These are phyloP conservation scores for Fusarium nelsonii DNA, from an alignment of 2,329 filamentous ascomycete genomes.

Conservation along the genomic window DNA sequence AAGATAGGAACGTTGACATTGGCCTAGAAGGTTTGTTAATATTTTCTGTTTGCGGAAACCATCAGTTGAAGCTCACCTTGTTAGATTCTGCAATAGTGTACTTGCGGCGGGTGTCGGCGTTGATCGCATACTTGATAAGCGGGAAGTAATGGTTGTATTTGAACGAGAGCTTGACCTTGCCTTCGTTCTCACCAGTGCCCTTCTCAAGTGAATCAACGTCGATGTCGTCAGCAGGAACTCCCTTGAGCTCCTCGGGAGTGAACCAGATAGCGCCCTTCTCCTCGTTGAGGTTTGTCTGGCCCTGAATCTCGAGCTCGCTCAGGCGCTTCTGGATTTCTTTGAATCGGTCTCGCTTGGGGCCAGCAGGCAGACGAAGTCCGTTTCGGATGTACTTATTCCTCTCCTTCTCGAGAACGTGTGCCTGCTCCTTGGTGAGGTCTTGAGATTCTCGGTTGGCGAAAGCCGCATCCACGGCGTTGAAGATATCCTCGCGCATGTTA, in stretches of 20 bases:
- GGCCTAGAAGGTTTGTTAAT: slow-evolving; percentile 55
- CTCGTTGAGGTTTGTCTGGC: slow-evolving; percentile 85
- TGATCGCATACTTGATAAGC: slow-evolving; percentile 79
- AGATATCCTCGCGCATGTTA: slow-evolving; percentile 85
- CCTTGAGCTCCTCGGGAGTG: slow-evolving; percentile 77
- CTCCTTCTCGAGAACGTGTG: slow-evolving; percentile 81
- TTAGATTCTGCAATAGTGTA: slow-evolving; percentile 83
- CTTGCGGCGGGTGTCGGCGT: slow-evolving; percentile 75
- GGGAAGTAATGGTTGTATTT: slow-evolving; percentile 88
- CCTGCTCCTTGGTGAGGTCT: slow-evolving; percentile 74
- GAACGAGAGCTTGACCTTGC: slow-evolving; percentile 81
- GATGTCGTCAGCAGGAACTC: slow-evolving; percentile 78
- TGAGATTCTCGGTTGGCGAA: slow-evolving; percentile 65
- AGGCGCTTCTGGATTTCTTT: slow-evolving; percentile 88
- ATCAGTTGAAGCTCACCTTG: slow-evolving; percentile 63
- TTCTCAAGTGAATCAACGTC: slow-evolving; percentile 74
- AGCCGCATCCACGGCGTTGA: slow-evolving; percentile 71
- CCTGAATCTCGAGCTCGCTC: slow-evolving; percentile 78
- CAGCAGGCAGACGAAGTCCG: slow-evolving; percentile 77
- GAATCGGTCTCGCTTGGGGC: slow-evolving; percentile 79
- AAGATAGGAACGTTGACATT: slow-evolving; percentile 80
- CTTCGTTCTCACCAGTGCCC: slow-evolving; percentile 77
- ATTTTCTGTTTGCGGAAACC: not conserved
- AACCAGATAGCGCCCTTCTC: slow-evolving; percentile 87
- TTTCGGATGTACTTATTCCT: slow-evolving; percentile 82